Evolutionary conservation across 371 early-diverging fungal genomes (phyloP).

Genomic region (Apophysomyces variabilis): DNA sequence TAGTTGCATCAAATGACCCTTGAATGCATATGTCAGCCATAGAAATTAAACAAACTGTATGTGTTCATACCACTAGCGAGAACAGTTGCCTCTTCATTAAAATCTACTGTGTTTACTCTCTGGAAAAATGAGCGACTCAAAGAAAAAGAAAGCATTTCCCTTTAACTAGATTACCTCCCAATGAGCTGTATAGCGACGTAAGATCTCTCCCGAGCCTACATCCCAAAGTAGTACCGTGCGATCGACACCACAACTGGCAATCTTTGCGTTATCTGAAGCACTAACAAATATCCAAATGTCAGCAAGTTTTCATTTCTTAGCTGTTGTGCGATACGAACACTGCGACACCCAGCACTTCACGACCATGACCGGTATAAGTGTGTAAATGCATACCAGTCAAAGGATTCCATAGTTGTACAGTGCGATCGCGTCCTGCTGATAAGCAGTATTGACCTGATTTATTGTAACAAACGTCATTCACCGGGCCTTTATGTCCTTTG

Average conservation of each 20-base stretch:
- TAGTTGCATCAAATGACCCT: slow-evolving; percentile 91
- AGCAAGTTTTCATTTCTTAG: not conserved
- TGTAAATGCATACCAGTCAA: slow-evolving; percentile 70
- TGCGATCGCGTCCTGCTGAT: slow-evolving; percentile 82
- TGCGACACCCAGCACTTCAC: slow-evolving; percentile 81
- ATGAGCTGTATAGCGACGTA: slow-evolving; percentile 84
- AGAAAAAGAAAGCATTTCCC: not conserved
- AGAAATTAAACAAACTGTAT: not conserved
- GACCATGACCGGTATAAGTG: slow-evolving; percentile 86
- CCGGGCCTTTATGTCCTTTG: slow-evolving; percentile 67
- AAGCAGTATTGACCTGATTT: slow-evolving; percentile 73
- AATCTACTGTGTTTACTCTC: slow-evolving; percentile 83
- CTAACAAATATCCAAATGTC: slow-evolving; percentile 25
- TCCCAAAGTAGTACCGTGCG: slow-evolving; percentile 87
- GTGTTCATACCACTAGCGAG: slow-evolving; percentile 66
- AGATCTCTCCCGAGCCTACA: slow-evolving; percentile 72
- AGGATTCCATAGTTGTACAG: slow-evolving; percentile 85
- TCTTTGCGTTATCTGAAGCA: slow-evolving; percentile 75
- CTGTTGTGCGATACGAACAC: slow-evolving; percentile 45
- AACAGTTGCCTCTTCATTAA: slow-evolving; percentile 81
- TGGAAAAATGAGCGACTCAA: slow-evolving; percentile 20
- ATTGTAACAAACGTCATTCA: slow-evolving; percentile 72
- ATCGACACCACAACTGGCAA: slow-evolving; percentile 88
- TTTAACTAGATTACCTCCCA: slow-evolving; percentile 58
- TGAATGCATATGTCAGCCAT: slow-evolving; percentile 13